Evolutionary conservation across 2,329 filamentous ascomycete species (phyloP).

Genomic region (Xylaria sp.): DNA sequence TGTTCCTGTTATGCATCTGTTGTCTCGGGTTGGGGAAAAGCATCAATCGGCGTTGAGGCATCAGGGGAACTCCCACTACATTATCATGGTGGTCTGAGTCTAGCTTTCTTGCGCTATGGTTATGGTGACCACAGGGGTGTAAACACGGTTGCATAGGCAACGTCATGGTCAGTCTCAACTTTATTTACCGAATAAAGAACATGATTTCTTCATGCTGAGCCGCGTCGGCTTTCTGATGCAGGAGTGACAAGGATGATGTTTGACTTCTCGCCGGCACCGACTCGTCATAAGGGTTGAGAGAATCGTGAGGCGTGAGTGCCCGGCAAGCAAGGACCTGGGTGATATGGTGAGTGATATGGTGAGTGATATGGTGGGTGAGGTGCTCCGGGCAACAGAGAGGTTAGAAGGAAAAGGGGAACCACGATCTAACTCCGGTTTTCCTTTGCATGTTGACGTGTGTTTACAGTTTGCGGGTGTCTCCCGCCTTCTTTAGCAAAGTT

Average conservation of each 20-base stretch:
- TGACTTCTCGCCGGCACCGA: not conserved
- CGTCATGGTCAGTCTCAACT: not conserved
- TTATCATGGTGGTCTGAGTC: slow-evolving; percentile 1
- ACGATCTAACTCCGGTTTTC: too few relatives aligned
- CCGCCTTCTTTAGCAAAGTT: too few relatives aligned
- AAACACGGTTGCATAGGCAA: slow-evolving; percentile 3
- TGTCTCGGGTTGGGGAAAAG: slow-evolving; percentile 2
- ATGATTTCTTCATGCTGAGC: not conserved
- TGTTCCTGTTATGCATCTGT: slow-evolving; percentile 2
- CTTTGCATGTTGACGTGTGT: too few relatives aligned
- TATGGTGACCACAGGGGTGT: not conserved
- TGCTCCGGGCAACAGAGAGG: too few relatives aligned
- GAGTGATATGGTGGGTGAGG: too few relatives aligned
- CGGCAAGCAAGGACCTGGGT: too few relatives aligned
- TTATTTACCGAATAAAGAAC: not conserved
- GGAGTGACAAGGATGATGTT: not conserved
- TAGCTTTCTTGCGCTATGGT: not conserved
- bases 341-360: too few relatives aligned
- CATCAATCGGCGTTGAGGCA: slow-evolving; percentile 22
- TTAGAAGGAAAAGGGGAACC: too few relatives aligned
- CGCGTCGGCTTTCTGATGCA: not conserved
- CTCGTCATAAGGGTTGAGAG: too few relatives aligned
- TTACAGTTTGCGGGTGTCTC: too few relatives aligned
- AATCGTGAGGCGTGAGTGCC: too few relatives aligned
- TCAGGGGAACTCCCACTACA: not conserved